Evolutionary conservation across 108 stramenopile species (phyloP), one percentile per base, ranked within the genome.

Genomic region (Ochromonas danica): DNA sequence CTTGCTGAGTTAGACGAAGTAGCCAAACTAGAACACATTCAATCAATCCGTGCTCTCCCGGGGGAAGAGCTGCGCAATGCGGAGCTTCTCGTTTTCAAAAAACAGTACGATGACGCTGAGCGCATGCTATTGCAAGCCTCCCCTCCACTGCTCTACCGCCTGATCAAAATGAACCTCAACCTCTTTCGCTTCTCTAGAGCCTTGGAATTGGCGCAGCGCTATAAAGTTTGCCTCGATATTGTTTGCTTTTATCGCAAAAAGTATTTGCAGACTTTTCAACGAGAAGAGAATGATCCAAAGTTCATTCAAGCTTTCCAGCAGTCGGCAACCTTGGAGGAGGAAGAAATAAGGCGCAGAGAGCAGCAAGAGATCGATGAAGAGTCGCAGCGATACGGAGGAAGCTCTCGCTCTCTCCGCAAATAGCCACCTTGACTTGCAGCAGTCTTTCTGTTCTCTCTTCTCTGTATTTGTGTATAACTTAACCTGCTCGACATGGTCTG

Each of bases 141-240:
- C 1, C 90, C 90, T 2, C 89, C 89, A 36, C 86, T 88, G 2
- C 14, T 88, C 40, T 88, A 89, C 81, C 86, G 88, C 57, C 88
- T 89, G 43, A 86, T 90, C 78, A 90, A 89, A 81, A 78, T 89
- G 45, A 89, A 89, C 77, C 62, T 88, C 14, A 61, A 86, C 39
- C 67, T 83, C 31, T 86, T 79, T 83, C 81, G 86, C 17, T 90
- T 88, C 88, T 67, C 78, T n/a, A 61, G 87, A 1, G 89, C 89
- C 0, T 61, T 86, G 39, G 88, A 87, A 27, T 60, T 90, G 1
- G 89, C 88, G 41, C 71, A 78, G 2, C 45, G 84, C 81, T 51
- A 79, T 77, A 81, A 71, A 60, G 77, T 45, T 67, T 81, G 87
- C 70, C 82, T 87, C 42, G 87, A 88, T 65, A 87, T 85, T 0